Evolutionary conservation across 1,284 basidiomycete species (phyloP), one percentile per base, ranked within the genome.

Genomic region (Lignosus rhinocerotis): DNA sequence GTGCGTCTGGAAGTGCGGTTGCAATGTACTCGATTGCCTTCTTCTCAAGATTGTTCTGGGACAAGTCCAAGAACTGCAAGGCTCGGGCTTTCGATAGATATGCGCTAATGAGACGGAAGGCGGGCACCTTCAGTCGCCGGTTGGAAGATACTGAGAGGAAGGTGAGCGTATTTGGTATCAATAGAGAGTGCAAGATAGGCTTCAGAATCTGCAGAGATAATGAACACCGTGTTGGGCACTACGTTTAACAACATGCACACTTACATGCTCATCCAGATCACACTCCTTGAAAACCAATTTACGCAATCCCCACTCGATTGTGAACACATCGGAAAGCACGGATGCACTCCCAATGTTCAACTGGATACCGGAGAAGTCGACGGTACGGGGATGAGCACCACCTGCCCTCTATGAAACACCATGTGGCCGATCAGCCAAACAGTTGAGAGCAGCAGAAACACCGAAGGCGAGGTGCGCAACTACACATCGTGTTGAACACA

Each of bases 81-180:
- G 76, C 84, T 65, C 83, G 85, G 1, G 94, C 87, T 76, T 91
- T 87, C 19, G 81, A 76, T 25, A 94, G 72, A 73, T 93, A 97
- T 21, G 90, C 86, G 12, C 92, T 88, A 19, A 99, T 78, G 4
- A 94, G 76, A 52, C 86, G 84, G 80, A 95, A 98, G 0, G 92
- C 93, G 11, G 83, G 76, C 1, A 83, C 73, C 66, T 92, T 93
- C 53, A 98, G 80, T 58, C 87, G 87, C 67, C 86, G 81, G 72
- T 98, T 98, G 19, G 92, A 92, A 2, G 94, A 90, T 19, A 99
- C 77, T 9, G 92, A 94, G 21, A 98, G 79, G 66, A 90, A 92
- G 1, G 90, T 90, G 32, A 98, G 78, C 0, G 87, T 86, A 19
- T 86, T 85, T 17, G 92, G 91, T 48, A 98, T 91, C 53, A 98